phyloP scores from a whole-genome alignment of 1,284 basidiomycete genomes.

The Takashimella koratensis region DNA sequence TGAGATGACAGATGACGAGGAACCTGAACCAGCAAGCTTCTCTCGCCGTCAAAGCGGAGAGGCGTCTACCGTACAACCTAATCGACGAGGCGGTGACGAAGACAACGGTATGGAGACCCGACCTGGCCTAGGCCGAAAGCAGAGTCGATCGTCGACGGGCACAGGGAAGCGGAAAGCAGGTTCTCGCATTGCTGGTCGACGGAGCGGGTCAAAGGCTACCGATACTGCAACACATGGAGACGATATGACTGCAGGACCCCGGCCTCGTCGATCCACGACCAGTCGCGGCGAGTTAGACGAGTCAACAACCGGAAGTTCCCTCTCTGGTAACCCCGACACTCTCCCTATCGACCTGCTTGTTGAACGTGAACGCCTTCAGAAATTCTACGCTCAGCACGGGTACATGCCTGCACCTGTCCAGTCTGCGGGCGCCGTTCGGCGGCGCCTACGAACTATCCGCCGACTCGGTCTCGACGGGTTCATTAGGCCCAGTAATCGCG shows the following conservation, averaged over 20 bases:
- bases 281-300: conserved; percentile 11
- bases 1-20: neutral
- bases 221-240: neutral
- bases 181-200: too few relatives aligned
- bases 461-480: conserved; percentile 31
- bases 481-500: neutral
- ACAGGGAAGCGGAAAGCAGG: neutral
- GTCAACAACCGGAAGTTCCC: conserved; percentile 20
- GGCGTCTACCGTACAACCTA: neutral
- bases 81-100: neutral
- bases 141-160: neutral
- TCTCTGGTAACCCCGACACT: conserved; percentile 15
- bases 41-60: too few relatives aligned
- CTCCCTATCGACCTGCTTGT: conserved; percentile 14
- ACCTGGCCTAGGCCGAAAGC: neutral
- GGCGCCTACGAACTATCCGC: conserved; percentile 34
- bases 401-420: conserved; percentile 38
- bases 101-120: neutral
- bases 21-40: neutral
- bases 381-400: conserved; percentile 30
- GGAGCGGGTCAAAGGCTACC: neutral
- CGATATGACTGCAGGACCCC: neutral
- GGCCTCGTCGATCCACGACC: neutral
- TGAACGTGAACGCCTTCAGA: conserved; percentile 24
- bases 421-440: conserved; percentile 21